Evolutionary conservation across 352 stramenopile species (phyloP), one percentile per base, ranked within the genome.

Genomic region (Phytopythium ostracodes): DNA sequence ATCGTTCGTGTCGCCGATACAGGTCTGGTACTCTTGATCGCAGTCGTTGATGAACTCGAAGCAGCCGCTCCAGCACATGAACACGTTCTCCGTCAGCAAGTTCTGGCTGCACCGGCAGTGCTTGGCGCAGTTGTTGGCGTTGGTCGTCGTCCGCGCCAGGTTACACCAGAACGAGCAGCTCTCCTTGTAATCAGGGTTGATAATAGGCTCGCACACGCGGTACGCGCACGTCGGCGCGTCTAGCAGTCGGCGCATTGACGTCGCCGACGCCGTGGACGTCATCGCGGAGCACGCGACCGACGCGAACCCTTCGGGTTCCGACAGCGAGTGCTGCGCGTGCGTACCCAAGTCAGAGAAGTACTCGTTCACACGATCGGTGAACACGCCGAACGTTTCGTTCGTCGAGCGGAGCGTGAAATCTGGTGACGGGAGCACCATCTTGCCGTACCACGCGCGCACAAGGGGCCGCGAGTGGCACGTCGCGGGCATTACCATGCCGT

Each of bases 21-120:
- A 67, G 7, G 25, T 38, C 53, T 67, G 60, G 27, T 33, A 35
- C 35, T 57, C n/a, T 9, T 25, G 27, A 12, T 20, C 20, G 38
- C 64, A 70, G 35, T 14, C 18, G 15, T 53, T 25, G n/a, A 35
- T 46, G 24, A 65, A 50, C 35, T 65, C 64, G 42, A 81, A 74
- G 59, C 73, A 81, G 22, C 72, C 61, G 70, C 76, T 81, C 70
- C 73, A 81, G 70, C 73, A 77, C 47, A 59, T 42, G 29, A 63
- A 61, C 15, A 63, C 72, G 57, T 64, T 70, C 14, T 63, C 62
- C 24, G 59, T 65, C 38, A 66, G 63, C 40, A 64, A 36, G 60
- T 70, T 66, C 25, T 71, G 58, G 22, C 50, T 51, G 61, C 73
- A 81, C 6, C 67, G 50, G 43, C 73, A 81, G 62, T 74, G 64